These are phyloP conservation scores for Trifolium repens DNA, from an alignment of 306 rosid genomes.

Conservation along the genomic window DNA sequence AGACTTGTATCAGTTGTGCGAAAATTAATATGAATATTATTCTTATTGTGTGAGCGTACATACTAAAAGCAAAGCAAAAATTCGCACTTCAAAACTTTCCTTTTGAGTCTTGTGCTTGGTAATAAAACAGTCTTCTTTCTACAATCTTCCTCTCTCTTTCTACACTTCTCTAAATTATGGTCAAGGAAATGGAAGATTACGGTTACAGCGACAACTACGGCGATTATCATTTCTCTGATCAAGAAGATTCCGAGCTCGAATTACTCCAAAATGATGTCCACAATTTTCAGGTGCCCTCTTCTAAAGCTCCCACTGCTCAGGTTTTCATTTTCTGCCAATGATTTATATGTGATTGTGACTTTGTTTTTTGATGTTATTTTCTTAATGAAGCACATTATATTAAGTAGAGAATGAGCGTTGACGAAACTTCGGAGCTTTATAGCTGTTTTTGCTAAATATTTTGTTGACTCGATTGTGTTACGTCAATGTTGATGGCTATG, in stretches of 20 bases:
- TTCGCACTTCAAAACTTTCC: no score
- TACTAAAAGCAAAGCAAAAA: no score
- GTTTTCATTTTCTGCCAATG: conserved; percentile 39
- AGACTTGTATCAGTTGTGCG: no score
- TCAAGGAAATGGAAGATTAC: background rate
- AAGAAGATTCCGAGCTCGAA: conserved; percentile 58
- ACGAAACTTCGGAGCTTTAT: conserved; percentile 14
- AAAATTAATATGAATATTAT: no score
- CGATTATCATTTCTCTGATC: conserved; percentile 71
- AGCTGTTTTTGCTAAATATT: background rate
- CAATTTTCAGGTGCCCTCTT: conserved; percentile 32
- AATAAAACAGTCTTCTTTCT: no score
- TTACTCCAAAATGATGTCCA: conserved; percentile 62
- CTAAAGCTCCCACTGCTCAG: conserved; percentile 72
- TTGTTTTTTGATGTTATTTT: background rate
- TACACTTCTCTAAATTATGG: no score
- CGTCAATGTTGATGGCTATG: background rate
- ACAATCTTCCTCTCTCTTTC: no score
- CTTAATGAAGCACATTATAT: background rate
- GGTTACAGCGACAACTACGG: conserved; percentile 65
- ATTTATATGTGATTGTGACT: no score
- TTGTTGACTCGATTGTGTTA: conserved; percentile 16
- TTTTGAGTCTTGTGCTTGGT: no score
- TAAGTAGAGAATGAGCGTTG: background rate
- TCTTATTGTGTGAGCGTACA: no score